Conservation (phyloP, 805 yeast species). For the Saccharomycopsis babjevae region DNA sequence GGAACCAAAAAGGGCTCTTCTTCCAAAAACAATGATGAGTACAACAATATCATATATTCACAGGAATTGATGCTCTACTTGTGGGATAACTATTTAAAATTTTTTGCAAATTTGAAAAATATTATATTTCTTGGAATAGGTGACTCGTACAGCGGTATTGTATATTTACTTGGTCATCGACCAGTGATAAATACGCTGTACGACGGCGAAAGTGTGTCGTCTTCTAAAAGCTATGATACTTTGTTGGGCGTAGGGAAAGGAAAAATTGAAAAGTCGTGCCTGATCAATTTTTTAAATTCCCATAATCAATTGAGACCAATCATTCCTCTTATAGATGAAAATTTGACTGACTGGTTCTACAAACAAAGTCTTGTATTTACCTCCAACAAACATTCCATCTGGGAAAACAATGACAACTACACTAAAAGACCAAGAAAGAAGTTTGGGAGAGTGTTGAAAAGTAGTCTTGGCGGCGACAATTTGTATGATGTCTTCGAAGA, state of each 20-base stretch:
- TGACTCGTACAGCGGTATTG: constrained; percentile 77
- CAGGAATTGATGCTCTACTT: constrained; percentile 70
- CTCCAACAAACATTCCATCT: constrained; percentile 62
- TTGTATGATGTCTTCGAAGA: constrained; percentile 69
- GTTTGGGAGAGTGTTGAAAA: constrained; percentile 77
- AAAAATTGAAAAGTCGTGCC: constrained; percentile 13
- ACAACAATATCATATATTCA: constrained; percentile 26
- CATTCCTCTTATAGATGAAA: constrained; percentile 82
- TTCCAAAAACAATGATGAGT: constrained; percentile 6
- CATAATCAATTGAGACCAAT: constrained; percentile 45
- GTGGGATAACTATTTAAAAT: constrained; percentile 86
- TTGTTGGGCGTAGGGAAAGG: constrained; percentile 11
- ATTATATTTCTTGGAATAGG: constrained; percentile 82
- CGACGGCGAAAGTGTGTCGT: constrained; percentile 2
- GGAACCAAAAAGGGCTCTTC: constrained; percentile 1
- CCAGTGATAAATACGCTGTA: constrained; percentile 14
- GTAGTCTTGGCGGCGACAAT: constrained; percentile 52
- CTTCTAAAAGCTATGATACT: not conserved
- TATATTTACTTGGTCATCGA: constrained; percentile 81
- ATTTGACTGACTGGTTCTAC: constrained; percentile 85
- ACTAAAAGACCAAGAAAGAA: constrained; percentile 76
- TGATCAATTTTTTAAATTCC: constrained; percentile 14
- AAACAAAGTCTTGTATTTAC: constrained; percentile 78
- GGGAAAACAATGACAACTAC: constrained; percentile 48
- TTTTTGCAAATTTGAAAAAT: constrained; percentile 54